Percentiles rank a stretch among this genome's conserved stretches.
phyloP scores from a whole-genome alignment of 2,329 filamentous ascomycete genomes.

The Pleurostoma richardsiae region DNA sequence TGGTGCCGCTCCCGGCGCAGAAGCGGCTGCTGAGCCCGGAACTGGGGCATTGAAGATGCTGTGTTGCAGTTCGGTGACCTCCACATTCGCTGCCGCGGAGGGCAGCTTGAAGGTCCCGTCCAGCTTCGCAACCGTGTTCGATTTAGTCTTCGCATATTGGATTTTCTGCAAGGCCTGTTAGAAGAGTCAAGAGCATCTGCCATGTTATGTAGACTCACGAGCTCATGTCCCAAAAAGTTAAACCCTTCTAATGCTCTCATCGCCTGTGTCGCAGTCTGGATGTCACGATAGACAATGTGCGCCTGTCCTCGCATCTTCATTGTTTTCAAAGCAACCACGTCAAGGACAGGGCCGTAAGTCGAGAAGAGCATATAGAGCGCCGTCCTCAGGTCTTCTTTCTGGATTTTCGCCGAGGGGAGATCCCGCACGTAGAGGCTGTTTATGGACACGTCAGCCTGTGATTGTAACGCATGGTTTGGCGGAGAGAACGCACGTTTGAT shows the following conservation, averaged over 20 bases:
- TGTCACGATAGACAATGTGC: slow-evolving; percentile 84
- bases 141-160: slow-evolving; percentile 84
- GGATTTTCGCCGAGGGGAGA: slow-evolving; percentile 78
- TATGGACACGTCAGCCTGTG: too few relatives aligned
- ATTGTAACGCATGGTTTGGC: too few relatives aligned
- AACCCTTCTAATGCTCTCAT: slow-evolving; percentile 85
- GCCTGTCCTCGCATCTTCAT: slow-evolving; percentile 94
- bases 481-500: slow-evolving; percentile 61
- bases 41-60: slow-evolving; percentile 71
- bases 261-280: slow-evolving; percentile 88
- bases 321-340: slow-evolving; percentile 86
- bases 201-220: slow-evolving; percentile 58
- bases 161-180: slow-evolving; percentile 60
- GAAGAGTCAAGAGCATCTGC: background rate
- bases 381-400: slow-evolving; percentile 80
- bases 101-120: slow-evolving; percentile 84
- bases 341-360: slow-evolving; percentile 87
- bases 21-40: slow-evolving; percentile 41
- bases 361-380: slow-evolving; percentile 91
- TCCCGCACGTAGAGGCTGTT: slow-evolving; percentile 82
- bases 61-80: slow-evolving; percentile 70
- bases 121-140: slow-evolving; percentile 81
- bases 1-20: slow-evolving; percentile 24
- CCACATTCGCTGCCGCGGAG: slow-evolving; percentile 46
- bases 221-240: slow-evolving; percentile 75